These are phyloP conservation scores for Fusarium tricinctum DNA, from an alignment of 2,329 filamentous ascomycete genomes.

Conservation along the genomic window DNA sequence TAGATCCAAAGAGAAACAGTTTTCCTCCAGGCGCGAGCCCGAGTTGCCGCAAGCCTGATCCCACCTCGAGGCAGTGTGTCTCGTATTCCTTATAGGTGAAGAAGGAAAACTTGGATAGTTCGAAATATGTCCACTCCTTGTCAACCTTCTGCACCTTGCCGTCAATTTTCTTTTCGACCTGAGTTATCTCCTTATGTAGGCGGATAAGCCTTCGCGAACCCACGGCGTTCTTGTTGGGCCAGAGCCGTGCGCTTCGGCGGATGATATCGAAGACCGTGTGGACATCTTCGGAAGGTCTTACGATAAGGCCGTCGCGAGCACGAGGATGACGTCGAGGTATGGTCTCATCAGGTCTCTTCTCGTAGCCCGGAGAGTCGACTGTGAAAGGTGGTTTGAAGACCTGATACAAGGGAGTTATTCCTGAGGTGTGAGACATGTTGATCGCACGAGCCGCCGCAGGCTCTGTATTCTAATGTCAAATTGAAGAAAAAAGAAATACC, in stretches of 20 bases:
- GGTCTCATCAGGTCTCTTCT: slow-evolving; percentile 82
- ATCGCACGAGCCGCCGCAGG: no score
- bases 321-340: slow-evolving; percentile 80
- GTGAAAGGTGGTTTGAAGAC: slow-evolving; percentile 80
- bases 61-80: slow-evolving; percentile 75
- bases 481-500: neutral
- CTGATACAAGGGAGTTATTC: slow-evolving; percentile 66
- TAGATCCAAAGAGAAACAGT: slow-evolving; percentile 85
- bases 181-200: slow-evolving; percentile 85
- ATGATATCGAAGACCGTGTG: slow-evolving; percentile 84
- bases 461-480: neutral
- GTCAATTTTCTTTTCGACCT: slow-evolving; percentile 87
- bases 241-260: slow-evolving; percentile 73
- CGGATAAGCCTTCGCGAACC: slow-evolving; percentile 80
- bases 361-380: slow-evolving; percentile 75
- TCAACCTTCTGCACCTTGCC: slow-evolving; percentile 83
- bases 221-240: slow-evolving; percentile 72
- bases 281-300: slow-evolving; percentile 75
- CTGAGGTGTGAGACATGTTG: slow-evolving; percentile 38
- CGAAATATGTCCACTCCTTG: slow-evolving; percentile 91
- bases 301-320: slow-evolving; percentile 77
- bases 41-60: slow-evolving; percentile 79
- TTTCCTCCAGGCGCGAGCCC: slow-evolving; percentile 76
- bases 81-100: slow-evolving; percentile 85
- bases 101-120: slow-evolving; percentile 82